Base-by-base conservation (phyloP, 2,329 filamentous ascomycete genomes). In the Capronia coronata region DNA sequence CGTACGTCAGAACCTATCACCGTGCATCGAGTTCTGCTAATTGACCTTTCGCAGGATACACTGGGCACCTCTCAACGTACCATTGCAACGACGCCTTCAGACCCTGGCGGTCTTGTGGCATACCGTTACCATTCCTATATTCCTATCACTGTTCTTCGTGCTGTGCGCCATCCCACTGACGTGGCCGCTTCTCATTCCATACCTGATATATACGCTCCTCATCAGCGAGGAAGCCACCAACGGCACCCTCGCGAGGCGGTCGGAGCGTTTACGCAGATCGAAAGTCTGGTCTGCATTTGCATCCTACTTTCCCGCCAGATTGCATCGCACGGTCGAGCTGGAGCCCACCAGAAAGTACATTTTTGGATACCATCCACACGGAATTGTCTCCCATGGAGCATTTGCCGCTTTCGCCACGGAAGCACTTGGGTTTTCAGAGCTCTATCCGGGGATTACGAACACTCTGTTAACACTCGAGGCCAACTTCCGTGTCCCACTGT, bases 351-450 rank as follows among this genome's bases (percentile, higher is more conserved):
- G 89, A 55, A 95, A 94, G 68, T 98, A 97, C 71, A 89, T 98
- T 56, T 89, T 98, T 62, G 91, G 91, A 38, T 97, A 97, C 67
- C 93, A 97, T 62, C 93, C 93, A 0, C 93, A 98, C 64, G 91
- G 93, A 19, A 97, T 98, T 67, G 96, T 98, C 63, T 93, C 86
- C 3, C 88, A 96, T 61, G 93, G 91, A n/a, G 91, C 90, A 0
- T 96, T 91, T 71, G 87, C 83, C 3, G 86, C 90, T 3, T 97
- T 97, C 63, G 86, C 78, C 2, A 97, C 91, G 0, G 90, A 96
- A 61, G 88, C 88, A 0, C 76, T 96, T 0, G 88, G 88, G 0
- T 97, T 96, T 67, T 77, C 80, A 0, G 80, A 86, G 48, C 80
- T 94, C 54, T 98, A 96, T 62, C 93, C 93, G 0, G 91, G 89